A percentile compares a stretch with the other conserved stretches of the same genome.
phyloP scores from a whole-genome alignment of 768 basidiomycete genomes.

The Auricularia auricula-judae region DNA sequence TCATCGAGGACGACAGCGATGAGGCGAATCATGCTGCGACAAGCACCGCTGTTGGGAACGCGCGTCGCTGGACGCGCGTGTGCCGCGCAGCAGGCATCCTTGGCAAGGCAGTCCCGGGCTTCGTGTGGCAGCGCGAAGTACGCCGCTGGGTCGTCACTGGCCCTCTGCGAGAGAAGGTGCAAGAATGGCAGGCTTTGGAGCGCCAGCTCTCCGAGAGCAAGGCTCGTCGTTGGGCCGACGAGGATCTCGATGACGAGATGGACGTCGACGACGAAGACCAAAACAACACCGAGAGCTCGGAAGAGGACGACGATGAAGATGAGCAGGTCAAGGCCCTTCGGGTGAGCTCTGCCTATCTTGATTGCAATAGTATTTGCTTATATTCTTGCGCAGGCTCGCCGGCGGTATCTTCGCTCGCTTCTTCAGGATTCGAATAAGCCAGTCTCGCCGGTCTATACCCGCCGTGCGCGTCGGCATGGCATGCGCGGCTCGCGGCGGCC shows the following conservation, averaged over 20 bases:
- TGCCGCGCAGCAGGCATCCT: constrained; percentile 60
- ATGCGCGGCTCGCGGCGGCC: constrained; percentile 25
- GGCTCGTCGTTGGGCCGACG: constrained; percentile 39
- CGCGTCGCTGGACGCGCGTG: constrained; percentile 63
- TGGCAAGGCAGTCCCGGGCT: constrained; percentile 61
- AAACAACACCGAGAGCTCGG: constrained; percentile 26
- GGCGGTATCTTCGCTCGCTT: constrained; percentile 62
- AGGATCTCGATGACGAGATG: constrained; percentile 49
- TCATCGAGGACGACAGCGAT: constrained; percentile 51
- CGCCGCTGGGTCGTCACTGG: constrained; percentile 57
- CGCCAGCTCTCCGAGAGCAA: constrained; percentile 55
- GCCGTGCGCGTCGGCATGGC: constrained; percentile 18
- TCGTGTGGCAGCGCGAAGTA: constrained; percentile 51
- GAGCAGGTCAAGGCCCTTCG: constrained; percentile 72
- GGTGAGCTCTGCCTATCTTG: constrained; percentile 24
- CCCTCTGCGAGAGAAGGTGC: constrained; percentile 54
- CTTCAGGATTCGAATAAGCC: constrained; percentile 36
- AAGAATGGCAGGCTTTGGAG: constrained; percentile 60
- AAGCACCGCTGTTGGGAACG: constrained; percentile 17
- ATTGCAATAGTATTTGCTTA: too few species aligned
- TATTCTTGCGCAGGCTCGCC: constrained; percentile 24
- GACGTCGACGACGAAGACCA: constrained; percentile 55
- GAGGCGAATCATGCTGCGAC: constrained; percentile 28
- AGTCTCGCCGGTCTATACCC: constrained; percentile 14
- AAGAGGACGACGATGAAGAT: constrained; percentile 56